phyloP scores from a whole-genome alignment of 495 filamentous ascomycete species.

The Aspergillus funiculosus region DNA sequence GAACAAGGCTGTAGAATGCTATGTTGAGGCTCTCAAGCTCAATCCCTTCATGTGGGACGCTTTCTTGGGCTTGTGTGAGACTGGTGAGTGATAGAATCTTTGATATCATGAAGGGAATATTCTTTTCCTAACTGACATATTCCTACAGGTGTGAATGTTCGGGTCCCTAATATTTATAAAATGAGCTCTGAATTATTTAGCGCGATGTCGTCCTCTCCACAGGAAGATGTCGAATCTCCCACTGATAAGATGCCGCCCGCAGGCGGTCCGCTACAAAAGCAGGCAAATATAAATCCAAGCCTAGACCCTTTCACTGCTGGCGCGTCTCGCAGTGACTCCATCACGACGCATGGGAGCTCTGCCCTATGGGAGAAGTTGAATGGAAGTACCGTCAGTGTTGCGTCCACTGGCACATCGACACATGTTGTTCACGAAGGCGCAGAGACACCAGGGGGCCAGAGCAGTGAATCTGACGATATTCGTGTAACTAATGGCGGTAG shows the following conservation, averaged over 20 bases:
- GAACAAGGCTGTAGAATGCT: conserved; percentile 73
- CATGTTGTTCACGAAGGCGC: conserved; percentile 35
- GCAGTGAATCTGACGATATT: conserved; percentile 41
- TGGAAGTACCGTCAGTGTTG: conserved; percentile 40
- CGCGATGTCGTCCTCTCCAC: conserved; percentile 36
- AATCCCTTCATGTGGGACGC: conserved; percentile 99
- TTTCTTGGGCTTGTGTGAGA: conserved; percentile 71
- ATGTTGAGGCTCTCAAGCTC: conserved; percentile 77
- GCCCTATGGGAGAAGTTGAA: conserved; percentile 55
- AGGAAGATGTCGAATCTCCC: conserved; percentile 31
- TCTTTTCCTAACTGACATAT: conserved; percentile 21
- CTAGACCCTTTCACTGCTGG: conserved; percentile 45
- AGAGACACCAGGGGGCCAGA: conserved; percentile 41
- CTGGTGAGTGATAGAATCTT: conserved; percentile 45
- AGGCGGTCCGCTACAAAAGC: conserved; percentile 38
- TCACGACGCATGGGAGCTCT: conserved; percentile 42
- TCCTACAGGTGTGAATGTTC: conserved; percentile 62
- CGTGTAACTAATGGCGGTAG: conserved; percentile 33
- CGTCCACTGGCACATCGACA: conserved; percentile 23
- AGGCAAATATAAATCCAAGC: conserved; percentile 38
- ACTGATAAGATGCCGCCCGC: conserved; percentile 34
- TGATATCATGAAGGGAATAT: neutral
- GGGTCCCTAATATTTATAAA: conserved; percentile 80
- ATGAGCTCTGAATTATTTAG: conserved; percentile 60
- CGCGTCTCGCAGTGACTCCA: conserved; percentile 37